Conservation (phyloP, 2,329 filamentous ascomycete genomes). For the Xylariales sp. region DNA sequence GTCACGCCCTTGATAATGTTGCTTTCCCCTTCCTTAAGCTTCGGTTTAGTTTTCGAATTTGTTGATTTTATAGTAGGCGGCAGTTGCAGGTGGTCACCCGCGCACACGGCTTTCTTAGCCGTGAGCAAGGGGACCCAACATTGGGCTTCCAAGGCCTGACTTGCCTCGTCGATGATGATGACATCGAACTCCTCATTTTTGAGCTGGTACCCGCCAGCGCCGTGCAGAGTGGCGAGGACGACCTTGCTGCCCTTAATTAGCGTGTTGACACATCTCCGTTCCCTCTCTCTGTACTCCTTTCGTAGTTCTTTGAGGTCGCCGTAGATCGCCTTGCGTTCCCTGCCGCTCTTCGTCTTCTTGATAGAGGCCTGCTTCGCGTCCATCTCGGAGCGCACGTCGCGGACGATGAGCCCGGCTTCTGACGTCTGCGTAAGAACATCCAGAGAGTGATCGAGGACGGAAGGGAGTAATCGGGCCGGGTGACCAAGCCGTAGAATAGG, state of each 20-base stretch:
- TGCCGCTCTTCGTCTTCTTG: slow-evolving; percentile 84
- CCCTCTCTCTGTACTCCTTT: slow-evolving; percentile 88
- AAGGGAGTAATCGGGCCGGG: slow-evolving; percentile 88
- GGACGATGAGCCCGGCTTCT: slow-evolving; percentile 88
- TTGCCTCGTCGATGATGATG: slow-evolving; percentile 95
- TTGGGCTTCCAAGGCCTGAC: slow-evolving; percentile 94
- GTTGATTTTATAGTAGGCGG: slow-evolving; percentile 93
- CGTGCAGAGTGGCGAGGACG: slow-evolving; percentile 91
- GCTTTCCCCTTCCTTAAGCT: slow-evolving; percentile 51
- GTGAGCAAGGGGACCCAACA: slow-evolving; percentile 92
- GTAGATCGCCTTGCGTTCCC: slow-evolving; percentile 85
- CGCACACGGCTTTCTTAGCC: slow-evolving; percentile 86
- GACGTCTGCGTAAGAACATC: slow-evolving; percentile 92
- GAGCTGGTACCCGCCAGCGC: slow-evolving; percentile 86
- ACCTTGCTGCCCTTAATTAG: slow-evolving; percentile 84
- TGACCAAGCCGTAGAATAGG: slow-evolving; percentile 92
- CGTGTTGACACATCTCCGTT: slow-evolving; percentile 81
- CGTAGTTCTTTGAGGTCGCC: slow-evolving; percentile 84
- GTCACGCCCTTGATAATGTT: slow-evolving; percentile 64
- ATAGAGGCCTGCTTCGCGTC: slow-evolving; percentile 90
- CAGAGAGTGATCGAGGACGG: slow-evolving; percentile 88
- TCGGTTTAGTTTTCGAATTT: slow-evolving; percentile 59
- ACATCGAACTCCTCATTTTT: slow-evolving; percentile 87
- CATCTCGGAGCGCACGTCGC: slow-evolving; percentile 91
- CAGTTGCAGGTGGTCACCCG: slow-evolving; percentile 93